phyloP scores from a whole-genome alignment of 495 filamentous ascomycete species.

The Aspergillus affinis region DNA sequence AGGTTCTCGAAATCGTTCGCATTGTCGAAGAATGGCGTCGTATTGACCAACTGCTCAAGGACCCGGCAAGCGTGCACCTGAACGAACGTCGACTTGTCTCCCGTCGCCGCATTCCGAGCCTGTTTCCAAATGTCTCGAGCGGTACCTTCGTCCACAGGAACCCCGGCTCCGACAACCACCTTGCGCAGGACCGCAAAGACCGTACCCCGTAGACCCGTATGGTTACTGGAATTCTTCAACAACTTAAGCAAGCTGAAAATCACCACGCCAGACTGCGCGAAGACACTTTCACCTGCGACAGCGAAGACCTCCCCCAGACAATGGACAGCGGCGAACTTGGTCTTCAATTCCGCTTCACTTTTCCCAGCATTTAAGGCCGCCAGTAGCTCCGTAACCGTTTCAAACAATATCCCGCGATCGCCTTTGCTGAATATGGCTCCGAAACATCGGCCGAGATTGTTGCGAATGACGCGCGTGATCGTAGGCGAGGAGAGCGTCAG shows the following conservation, averaged over 20 bases:
- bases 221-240: constrained; percentile 73
- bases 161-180: constrained; percentile 66
- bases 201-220: constrained; percentile 80
- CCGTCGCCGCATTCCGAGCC: constrained; percentile 69
- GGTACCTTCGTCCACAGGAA: constrained; percentile 79
- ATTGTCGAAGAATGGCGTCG: constrained; percentile 82
- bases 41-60: constrained; percentile 67
- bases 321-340: constrained; percentile 83
- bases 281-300: constrained; percentile 88
- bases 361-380: constrained; percentile 75
- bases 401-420: constrained; percentile 87
- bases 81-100: constrained; percentile 80
- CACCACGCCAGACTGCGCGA: constrained; percentile 74
- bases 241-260: constrained; percentile 72
- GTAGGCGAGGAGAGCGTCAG: constrained; percentile 81
- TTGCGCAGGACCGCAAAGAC: constrained; percentile 80
- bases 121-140: constrained; percentile 93
- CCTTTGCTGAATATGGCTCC: constrained; percentile 82
- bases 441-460: constrained; percentile 81
- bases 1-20: constrained; percentile 88
- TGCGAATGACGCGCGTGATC: constrained; percentile 85
- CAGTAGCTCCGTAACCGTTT: constrained; percentile 87
- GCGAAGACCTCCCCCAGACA: constrained; percentile 89
- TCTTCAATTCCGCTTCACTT: constrained; percentile 65
- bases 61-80: constrained; percentile 80